phyloP scores from a whole-genome alignment of 208 protist genomes.

The Wallacemonas sp. region DNA sequence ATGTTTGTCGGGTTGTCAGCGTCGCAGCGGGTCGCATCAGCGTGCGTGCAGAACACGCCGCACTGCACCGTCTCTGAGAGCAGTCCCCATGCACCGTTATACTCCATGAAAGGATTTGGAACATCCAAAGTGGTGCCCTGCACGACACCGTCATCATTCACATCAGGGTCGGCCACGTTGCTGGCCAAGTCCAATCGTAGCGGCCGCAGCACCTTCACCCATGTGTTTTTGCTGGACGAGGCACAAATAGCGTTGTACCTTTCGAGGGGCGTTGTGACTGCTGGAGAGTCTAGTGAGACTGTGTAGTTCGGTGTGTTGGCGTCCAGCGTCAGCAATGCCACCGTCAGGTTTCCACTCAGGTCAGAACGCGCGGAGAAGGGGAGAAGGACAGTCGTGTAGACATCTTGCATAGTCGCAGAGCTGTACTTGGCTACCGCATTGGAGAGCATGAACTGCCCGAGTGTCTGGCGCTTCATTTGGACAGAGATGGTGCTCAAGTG shows the following conservation, averaged over 20 bases:
- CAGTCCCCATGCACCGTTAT: conserved; percentile 37
- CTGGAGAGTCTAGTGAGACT: conserved; percentile 14
- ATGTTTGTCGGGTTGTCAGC: conserved; percentile 54
- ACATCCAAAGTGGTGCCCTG: conserved; percentile 22
- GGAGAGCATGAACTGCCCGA: conserved; percentile 36
- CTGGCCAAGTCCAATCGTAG: background rate
- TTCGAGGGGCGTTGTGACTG: conserved; percentile 16
- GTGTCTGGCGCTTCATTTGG: conserved; percentile 24
- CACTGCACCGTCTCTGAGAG: conserved; percentile 48
- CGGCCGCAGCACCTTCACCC: conserved; percentile 51
- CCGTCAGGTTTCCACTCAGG: conserved; percentile 4
- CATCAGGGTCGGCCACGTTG: background rate
- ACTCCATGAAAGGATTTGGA: conserved; percentile 35
- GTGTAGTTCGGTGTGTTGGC: conserved; percentile 27
- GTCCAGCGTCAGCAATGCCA: conserved; percentile 54
- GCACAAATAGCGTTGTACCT: conserved; percentile 30
- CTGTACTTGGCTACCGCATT: conserved; percentile 41
- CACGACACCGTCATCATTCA: background rate
- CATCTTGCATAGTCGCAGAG: conserved; percentile 35
- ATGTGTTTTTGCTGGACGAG: conserved; percentile 29
- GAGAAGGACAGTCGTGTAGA: conserved; percentile 38
- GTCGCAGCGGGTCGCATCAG: conserved; percentile 24
- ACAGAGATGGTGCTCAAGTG: conserved; percentile 13
- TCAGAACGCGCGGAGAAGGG: conserved; percentile 26
- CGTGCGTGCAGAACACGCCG: conserved; percentile 54